Evolutionary conservation across 2,329 filamentous ascomycete genomes (phyloP).

Genomic region (Parasarocladium wereldwijsianum): DNA sequence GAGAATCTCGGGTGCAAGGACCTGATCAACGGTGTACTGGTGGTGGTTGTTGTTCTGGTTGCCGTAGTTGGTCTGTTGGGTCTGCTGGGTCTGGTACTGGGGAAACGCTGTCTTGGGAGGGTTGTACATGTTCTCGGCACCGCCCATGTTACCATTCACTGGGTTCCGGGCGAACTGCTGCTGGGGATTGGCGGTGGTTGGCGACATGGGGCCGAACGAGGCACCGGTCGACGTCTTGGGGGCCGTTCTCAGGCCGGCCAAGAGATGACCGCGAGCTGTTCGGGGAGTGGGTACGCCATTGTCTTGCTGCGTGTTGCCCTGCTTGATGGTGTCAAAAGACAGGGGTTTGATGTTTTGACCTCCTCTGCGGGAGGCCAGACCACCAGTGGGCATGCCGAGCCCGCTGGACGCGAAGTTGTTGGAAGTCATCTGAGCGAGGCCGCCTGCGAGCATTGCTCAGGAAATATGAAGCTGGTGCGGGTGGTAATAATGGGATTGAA

Average conservation of each 20-base stretch:
- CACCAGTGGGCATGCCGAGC: conserved; percentile 61
- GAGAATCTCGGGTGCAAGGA: conserved; percentile 70
- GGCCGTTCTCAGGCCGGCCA: conserved; percentile 84
- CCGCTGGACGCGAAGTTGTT: conserved; percentile 61
- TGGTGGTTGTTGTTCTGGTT: conserved; percentile 21
- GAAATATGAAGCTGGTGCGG: conserved; percentile 7
- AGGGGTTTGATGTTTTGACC: conserved; percentile 83
- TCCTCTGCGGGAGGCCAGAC: conserved; percentile 73
- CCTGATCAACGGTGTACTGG: conserved; percentile 72
- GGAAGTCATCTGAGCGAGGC: conserved; percentile 98
- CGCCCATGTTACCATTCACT: conserved; percentile 31
- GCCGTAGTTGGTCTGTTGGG: conserved; percentile 7
- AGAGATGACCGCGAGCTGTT: conserved; percentile 85
- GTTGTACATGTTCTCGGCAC: conserved; percentile 26
- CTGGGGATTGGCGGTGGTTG: conserved; percentile 23
- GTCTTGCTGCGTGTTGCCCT: conserved; percentile 47
- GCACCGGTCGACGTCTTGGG: conserved; percentile 70
- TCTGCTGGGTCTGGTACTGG: conserved; percentile 23
- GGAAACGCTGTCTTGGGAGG: conserved; percentile 43
- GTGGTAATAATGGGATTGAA: conserved; percentile 5
- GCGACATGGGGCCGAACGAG: conserved; percentile 56
- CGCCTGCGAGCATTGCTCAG: conserved; percentile 78
- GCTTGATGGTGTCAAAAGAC: conserved; percentile 59
- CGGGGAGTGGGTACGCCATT: conserved; percentile 67
- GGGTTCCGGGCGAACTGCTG: conserved; percentile 29